Conservation (phyloP, 176 grass and related monocot genomes). For the Eragrostis nindensis region DNA sequence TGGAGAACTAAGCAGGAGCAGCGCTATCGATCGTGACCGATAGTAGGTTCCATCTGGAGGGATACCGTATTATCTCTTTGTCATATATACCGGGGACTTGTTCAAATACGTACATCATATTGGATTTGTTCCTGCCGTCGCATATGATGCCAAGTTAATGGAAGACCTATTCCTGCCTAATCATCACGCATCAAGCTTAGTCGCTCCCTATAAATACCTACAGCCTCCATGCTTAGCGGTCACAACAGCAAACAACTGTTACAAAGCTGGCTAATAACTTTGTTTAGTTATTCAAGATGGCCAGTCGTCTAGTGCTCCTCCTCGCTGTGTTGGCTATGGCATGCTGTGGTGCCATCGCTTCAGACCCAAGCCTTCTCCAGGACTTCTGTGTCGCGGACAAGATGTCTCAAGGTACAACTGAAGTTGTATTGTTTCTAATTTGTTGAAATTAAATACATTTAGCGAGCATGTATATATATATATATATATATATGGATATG, state of each 20-base stretch:
- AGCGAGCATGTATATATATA: neutral
- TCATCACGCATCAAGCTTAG: neutral
- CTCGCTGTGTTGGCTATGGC: neutral
- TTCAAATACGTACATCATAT: neutral
- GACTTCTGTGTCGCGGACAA: conserved; percentile 11
- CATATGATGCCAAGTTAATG: neutral
- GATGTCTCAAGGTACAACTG: neutral
- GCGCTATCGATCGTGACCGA: neutral
- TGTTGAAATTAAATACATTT: neutral
- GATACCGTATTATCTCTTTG: neutral
- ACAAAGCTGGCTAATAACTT: neutral
- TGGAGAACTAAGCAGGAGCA: neutral
- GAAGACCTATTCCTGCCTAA: neutral
- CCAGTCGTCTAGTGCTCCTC: neutral
- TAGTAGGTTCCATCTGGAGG: neutral
- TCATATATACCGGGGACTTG: neutral
- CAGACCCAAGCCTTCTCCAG: neutral
- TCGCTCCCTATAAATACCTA: conserved; percentile 4
- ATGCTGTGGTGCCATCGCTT: neutral
- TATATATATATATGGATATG: neutral
- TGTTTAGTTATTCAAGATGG: neutral
- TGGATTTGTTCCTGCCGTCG: neutral
- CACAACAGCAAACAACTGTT: neutral
- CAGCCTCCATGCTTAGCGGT: neutral
- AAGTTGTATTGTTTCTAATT: no score